phyloP scores from a whole-genome alignment of 768 basidiomycete genomes.

The Leccinum broughii region DNA sequence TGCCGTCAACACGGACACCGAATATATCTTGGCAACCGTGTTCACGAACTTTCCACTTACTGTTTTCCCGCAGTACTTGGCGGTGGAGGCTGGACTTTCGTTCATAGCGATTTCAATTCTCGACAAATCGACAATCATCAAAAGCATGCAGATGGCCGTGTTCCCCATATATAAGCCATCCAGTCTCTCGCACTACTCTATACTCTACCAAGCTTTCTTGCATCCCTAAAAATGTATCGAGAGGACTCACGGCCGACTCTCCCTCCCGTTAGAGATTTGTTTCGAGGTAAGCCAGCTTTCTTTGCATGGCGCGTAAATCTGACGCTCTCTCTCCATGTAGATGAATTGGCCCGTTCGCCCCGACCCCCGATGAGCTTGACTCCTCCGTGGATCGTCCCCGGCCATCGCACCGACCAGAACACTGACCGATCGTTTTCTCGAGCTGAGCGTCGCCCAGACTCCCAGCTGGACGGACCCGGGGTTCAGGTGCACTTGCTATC shows the following conservation, averaged over 20 bases:
- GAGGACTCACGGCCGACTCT: constrained; percentile 54
- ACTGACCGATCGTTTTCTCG: constrained; percentile 27
- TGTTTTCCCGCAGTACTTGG: constrained; percentile 22
- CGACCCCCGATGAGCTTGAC: constrained; percentile 39
- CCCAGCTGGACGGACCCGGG: constrained; percentile 29
- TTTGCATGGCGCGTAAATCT: constrained; percentile 2
- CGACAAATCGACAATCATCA: constrained; percentile 25
- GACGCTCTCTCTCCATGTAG: constrained; percentile 26
- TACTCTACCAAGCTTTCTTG: constrained; percentile 15
- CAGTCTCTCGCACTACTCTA: constrained; percentile 1
- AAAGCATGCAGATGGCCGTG: constrained; percentile 26
- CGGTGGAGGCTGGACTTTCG: constrained; percentile 25
- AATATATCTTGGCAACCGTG: constrained; percentile 30
- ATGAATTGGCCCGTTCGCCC: constrained; percentile 48
- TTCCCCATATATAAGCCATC: constrained; percentile 28
- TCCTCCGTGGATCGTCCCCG: constrained; percentile 46
- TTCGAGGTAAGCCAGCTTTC: constrained; percentile 47
- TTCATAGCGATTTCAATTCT: constrained; percentile 26
- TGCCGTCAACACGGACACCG: constrained; percentile 27
- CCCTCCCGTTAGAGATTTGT: constrained; percentile 70
- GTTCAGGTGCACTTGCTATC: constrained; percentile 28
- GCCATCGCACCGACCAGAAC: constrained; percentile 36
- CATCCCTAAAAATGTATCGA: constrained; percentile 24
- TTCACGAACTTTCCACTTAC: constrained; percentile 22
- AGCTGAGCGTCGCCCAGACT: constrained; percentile 26